Conservation (phyloP, 345 rosid genomes). For the Mallotus nudiflorus region DNA sequence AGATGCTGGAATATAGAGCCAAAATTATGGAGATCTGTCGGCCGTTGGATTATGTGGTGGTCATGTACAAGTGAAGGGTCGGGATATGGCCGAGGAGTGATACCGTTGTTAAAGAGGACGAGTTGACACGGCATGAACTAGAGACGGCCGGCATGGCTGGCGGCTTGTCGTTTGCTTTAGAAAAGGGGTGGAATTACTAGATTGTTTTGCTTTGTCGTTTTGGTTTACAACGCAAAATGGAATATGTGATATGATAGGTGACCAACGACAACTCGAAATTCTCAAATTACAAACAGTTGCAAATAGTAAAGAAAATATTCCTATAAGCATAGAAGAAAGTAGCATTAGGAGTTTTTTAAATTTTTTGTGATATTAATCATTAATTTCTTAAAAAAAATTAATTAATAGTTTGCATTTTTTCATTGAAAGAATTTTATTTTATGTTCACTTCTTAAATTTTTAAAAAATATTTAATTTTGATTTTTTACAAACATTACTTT, state of each 20-base stretch:
- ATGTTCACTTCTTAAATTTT: no score
- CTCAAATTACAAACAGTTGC: no score
- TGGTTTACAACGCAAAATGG: not conserved
- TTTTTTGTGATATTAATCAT: no score
- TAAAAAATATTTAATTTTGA: no score
- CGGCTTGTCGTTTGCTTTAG: conserved; percentile 3
- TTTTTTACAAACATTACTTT: no score
- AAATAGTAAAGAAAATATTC: no score
- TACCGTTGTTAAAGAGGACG: not conserved
- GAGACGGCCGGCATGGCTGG: not conserved
- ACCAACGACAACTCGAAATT: no score
- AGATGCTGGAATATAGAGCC: not conserved
- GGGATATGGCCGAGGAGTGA: conserved; percentile 9
- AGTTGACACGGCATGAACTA: not conserved
- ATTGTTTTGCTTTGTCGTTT: not conserved
- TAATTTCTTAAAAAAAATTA: no score
- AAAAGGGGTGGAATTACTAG: not conserved
- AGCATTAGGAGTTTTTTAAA: no score
- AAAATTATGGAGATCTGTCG: not conserved
- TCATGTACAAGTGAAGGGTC: not conserved
- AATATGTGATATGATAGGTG: not conserved
- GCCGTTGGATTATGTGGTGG: not conserved
- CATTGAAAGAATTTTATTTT: no score
- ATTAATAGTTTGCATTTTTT: no score
- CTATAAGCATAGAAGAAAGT: no score